Base-by-base conservation (phyloP, 1,284 basidiomycete species). In the Austroboletus novae-zelandiae region DNA sequence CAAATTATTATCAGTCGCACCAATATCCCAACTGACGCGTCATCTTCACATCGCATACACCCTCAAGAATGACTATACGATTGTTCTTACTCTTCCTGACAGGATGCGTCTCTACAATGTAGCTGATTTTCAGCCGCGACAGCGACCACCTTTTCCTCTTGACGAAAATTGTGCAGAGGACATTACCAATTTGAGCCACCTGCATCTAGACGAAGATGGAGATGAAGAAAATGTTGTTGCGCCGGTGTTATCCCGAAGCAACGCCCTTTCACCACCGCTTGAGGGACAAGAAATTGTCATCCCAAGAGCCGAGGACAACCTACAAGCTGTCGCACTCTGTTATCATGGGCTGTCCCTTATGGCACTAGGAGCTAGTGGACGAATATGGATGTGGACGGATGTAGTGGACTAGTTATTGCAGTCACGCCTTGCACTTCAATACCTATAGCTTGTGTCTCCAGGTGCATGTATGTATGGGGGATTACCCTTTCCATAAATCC, bases 1-100 rank as follows among this genome's bases (percentile, higher is more conserved):
- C 69, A 85, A 80, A 54, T 58, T 86, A 18, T 66, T 86, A 14
- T 75, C 84, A 1, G 72, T 72, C 9, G 68, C 73, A 46, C 67
- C 73, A 9, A 73, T 83, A 49, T 74, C 76, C 3, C 62, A 69
- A 39, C 61, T 64, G 11, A 59, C 65, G 31, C 67, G 62, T 11
- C 74, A 77, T 34, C 55, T 83, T 36, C 69, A 74, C 43, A 57
- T 81, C 15, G 77, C 72, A 54, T 71, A 74, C 30, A 72, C 75
- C 1, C 62, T 66, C 11, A 66, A 51, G 11, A 74, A 79, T 52
- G 78, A 83, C 56, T 82, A 82, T 14, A 57, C 86, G 32, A 63
- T 83, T 29, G 65, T 78, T 6, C 60, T 78, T 51, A 74, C 82
- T 0, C 64, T 71, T 9, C 72, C 70, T 15, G 70, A 68, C 30